phyloP scores from a whole-genome alignment of 2,329 filamentous ascomycete species.

The Exophiala sp. region DNA sequence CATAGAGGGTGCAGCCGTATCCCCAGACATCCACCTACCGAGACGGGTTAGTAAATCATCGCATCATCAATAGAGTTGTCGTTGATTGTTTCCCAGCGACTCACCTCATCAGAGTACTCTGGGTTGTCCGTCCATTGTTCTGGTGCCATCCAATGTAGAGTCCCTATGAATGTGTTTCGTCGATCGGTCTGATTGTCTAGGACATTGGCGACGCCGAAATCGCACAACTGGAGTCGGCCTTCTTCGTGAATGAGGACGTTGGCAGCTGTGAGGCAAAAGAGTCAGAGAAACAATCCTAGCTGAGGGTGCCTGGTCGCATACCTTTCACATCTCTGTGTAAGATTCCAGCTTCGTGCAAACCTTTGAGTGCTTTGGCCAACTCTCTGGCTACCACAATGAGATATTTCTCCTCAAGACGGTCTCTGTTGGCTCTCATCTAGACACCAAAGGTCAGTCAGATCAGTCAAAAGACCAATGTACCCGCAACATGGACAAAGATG shows the following conservation, averaged over 20 bases:
- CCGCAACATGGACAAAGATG: neutral
- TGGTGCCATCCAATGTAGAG: slow-evolving; percentile 64
- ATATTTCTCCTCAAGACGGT: slow-evolving; percentile 56
- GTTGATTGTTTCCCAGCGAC: slow-evolving; percentile 12
- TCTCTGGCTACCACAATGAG: slow-evolving; percentile 64
- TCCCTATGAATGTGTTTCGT: slow-evolving; percentile 63
- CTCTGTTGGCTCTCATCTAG: slow-evolving; percentile 48
- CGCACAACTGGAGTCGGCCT: slow-evolving; percentile 60
- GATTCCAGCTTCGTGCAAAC: slow-evolving; percentile 63
- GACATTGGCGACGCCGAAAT: slow-evolving; percentile 64
- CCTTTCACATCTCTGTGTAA: slow-evolving; percentile 65
- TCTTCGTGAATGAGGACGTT: slow-evolving; percentile 64
- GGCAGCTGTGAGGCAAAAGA: slow-evolving; percentile 42
- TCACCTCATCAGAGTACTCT: slow-evolving; percentile 47
- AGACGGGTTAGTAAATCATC: slow-evolving; percentile 1
- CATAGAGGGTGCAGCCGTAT: slow-evolving; percentile 49
- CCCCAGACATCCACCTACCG: slow-evolving; percentile 49
- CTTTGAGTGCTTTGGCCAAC: slow-evolving; percentile 58
- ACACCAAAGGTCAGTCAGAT: neutral
- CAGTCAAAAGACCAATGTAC: neutral
- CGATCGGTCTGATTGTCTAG: slow-evolving; percentile 59
- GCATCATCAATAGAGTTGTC: neutral
- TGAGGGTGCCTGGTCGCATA: slow-evolving; percentile 27
- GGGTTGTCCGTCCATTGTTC: slow-evolving; percentile 51
- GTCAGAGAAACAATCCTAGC: neutral